Percentiles rank a stretch among this genome's conserved stretches.
Evolutionary conservation across 1,284 basidiomycete species (phyloP).

Genomic region (Cryptococcus wingfieldii): DNA sequence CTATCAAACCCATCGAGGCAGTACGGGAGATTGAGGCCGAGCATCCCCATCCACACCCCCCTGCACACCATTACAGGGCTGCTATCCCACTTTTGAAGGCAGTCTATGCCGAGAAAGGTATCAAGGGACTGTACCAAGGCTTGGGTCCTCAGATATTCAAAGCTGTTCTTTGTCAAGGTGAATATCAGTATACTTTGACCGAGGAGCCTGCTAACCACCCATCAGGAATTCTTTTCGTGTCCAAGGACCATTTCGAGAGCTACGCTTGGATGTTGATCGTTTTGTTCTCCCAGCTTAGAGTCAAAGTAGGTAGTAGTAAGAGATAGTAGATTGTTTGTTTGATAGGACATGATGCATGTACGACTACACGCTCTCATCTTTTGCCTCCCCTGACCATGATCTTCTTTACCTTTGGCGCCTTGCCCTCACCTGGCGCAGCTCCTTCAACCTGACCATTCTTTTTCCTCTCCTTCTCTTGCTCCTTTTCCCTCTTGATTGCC

Average conservation of each 20-base stretch:
- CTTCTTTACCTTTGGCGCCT: conserved; percentile 43
- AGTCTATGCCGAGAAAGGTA: conserved; percentile 70
- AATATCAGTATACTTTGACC: conserved; percentile 7
- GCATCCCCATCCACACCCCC: not conserved
- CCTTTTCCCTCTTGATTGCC: conserved; percentile 44
- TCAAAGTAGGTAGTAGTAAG: not conserved
- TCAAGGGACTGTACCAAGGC: conserved; percentile 95
- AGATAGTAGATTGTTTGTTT: not conserved
- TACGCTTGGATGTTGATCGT: conserved; percentile 44
- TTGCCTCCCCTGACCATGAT: conserved; percentile 34
- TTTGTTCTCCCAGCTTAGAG: conserved; percentile 52
- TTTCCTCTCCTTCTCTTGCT: conserved; percentile 46
- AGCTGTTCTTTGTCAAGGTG: conserved; percentile 57
- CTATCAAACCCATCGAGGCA: conserved; percentile 2
- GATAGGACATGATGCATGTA: not conserved
- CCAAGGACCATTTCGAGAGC: conserved; percentile 49
- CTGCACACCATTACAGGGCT: conserved; percentile 16
- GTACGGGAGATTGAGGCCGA: not conserved
- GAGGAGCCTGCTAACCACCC: not conserved
- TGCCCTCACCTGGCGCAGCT: conserved; percentile 22
- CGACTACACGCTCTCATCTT: conserved; percentile 12
- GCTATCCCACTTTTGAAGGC: conserved; percentile 57
- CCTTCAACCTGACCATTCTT: conserved; percentile 34
- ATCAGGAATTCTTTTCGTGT: conserved; percentile 49
- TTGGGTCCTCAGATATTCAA: conserved; percentile 59